Percentiles rank a stretch among this genome's conserved stretches.
These are phyloP conservation scores for Irpex rosettiformis DNA, from an alignment of 1,284 basidiomycete species.

Conservation along the genomic window DNA sequence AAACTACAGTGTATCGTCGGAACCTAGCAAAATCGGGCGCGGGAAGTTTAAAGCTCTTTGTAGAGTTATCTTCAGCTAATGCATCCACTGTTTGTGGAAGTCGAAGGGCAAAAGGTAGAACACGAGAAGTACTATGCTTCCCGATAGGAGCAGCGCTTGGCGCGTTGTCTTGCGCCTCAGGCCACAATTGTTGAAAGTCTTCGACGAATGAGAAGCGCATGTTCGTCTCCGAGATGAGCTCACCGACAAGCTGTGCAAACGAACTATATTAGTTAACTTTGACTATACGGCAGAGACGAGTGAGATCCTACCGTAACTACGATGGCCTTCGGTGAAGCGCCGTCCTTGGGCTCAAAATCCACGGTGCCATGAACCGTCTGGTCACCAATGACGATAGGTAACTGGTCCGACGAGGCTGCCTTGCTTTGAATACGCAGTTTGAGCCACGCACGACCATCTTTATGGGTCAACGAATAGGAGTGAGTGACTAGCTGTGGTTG, in stretches of 20 bases:
- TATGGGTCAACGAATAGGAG: background rate
- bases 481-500: background rate
- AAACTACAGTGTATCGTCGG: background rate
- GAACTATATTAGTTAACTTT: background rate
- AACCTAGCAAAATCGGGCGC: background rate
- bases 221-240: background rate
- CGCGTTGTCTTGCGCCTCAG: background rate
- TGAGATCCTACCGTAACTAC: background rate
- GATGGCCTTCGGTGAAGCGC: background rate
- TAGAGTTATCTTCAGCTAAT: background rate
- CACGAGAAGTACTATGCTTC: background rate
- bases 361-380: constrained; percentile 1
- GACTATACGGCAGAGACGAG: background rate
- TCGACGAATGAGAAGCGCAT: constrained; percentile 1
- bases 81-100: background rate
- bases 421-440: constrained; percentile 2
- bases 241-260: background rate
- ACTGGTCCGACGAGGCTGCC: background rate
- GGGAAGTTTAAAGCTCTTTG: background rate
- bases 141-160: background rate
- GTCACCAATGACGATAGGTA: background rate
- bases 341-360: background rate
- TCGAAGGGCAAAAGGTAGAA: background rate
- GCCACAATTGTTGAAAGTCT: background rate
- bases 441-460: constrained; percentile 1